These are phyloP conservation scores for Wallacemonas collosoma DNA, from an alignment of 208 protist genomes.

Conservation along the genomic window DNA sequence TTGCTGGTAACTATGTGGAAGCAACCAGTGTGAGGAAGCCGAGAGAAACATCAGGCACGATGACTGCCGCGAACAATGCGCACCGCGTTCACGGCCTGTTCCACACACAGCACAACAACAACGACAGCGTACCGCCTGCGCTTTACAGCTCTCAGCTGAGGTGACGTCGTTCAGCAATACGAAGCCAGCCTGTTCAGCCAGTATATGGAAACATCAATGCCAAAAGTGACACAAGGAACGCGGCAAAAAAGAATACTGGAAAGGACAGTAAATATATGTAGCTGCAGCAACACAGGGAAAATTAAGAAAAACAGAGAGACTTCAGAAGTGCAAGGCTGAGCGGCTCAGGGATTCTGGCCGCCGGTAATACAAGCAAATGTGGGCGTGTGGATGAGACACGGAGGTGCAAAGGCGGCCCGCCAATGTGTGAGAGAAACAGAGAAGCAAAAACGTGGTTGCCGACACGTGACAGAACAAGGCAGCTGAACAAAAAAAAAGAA, in stretches of 20 bases:
- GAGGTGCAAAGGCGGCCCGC: neutral
- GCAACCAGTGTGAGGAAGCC: too few species aligned
- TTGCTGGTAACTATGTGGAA: too few species aligned
- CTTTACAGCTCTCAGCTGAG: too few species aligned
- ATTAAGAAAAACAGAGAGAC: constrained; percentile 10
- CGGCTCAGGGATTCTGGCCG: neutral
- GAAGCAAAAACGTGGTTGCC: too few species aligned
- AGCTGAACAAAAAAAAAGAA: constrained; percentile 13
- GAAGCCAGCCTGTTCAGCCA: neutral
- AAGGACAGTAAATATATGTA: neutral
- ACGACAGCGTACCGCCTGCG: too few species aligned
- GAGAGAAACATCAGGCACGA: too few species aligned
- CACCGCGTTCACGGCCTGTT: too few species aligned
- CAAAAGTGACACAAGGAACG: neutral
- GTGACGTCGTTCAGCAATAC: neutral
- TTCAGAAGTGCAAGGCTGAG: neutral
- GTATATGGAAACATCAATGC: neutral
- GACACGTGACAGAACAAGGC: too few species aligned
- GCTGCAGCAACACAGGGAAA: neutral
- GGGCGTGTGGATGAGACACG: neutral
- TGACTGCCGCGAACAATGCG: too few species aligned
- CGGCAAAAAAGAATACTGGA: neutral
- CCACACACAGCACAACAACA: too few species aligned
- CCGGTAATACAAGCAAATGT: neutral
- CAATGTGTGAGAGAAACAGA: too few species aligned